These are phyloP conservation scores for Trichoderma arundinaceum DNA, from an alignment of 2,329 filamentous ascomycete genomes.

Conservation along the genomic window DNA sequence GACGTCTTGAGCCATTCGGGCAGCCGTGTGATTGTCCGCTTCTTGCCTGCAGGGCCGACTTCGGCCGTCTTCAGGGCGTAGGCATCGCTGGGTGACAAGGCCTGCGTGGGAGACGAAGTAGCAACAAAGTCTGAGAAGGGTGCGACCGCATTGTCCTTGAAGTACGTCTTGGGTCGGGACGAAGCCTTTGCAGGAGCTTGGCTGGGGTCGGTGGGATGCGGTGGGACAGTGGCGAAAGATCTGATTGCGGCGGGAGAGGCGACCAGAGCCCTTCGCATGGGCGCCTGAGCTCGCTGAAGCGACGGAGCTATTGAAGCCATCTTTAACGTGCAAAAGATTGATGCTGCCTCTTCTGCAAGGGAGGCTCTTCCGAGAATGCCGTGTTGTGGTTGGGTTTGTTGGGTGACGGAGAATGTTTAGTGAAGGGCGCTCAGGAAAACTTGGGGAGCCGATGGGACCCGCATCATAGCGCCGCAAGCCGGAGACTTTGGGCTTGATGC, in stretches of 20 bases:
- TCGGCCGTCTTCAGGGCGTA: constrained; percentile 67
- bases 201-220: constrained; percentile 40
- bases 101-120: constrained; percentile 47
- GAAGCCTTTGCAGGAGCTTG: constrained; percentile 35
- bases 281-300: constrained; percentile 51
- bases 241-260: constrained; percentile 44
- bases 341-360: not conserved
- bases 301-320: constrained; percentile 52
- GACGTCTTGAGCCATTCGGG: constrained; percentile 96
- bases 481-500: not conserved
- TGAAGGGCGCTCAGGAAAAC: constrained; percentile 32
- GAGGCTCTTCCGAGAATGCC: constrained; percentile 15
- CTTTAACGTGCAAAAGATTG: not conserved
- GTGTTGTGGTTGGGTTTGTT: constrained; percentile 4
- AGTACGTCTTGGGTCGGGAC: constrained; percentile 55
- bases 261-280: constrained; percentile 50
- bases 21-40: constrained; percentile 72
- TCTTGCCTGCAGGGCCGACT: constrained; percentile 67
- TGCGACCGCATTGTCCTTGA: constrained; percentile 63
- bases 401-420: not conserved
- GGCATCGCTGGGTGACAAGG: constrained; percentile 59
- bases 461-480: constrained; percentile 31
- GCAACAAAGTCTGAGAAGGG: constrained; percentile 64
- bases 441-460: constrained; percentile 37
- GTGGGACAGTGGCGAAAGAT: constrained; percentile 55